Evolutionary conservation across 2,329 filamentous ascomycete genomes (phyloP), one percentile per base, ranked within the genome.

Genomic region (Aspergillus uvarum): DNA sequence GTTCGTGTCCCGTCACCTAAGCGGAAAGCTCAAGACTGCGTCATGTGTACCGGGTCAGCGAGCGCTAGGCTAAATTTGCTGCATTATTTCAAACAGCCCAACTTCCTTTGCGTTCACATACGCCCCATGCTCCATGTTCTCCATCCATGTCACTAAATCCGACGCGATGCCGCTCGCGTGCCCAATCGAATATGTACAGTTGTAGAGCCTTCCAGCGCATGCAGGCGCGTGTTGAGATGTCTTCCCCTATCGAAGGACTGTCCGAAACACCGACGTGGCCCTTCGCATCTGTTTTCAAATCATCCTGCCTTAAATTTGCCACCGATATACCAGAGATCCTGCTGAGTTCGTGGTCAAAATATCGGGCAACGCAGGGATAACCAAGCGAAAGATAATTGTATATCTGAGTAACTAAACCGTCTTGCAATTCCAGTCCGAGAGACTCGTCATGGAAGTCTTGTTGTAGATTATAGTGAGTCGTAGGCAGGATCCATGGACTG

Each of bases 381-480:
- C 94, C 94, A 5, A 98, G 83, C 0, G 92, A 96, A 16, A 98
- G 83, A 75, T 98, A 98, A 75, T 98, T 97, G 82, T 96, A 98
- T 7, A 98, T 93, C 76, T 98, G 94, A 0, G 93, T 96, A 58
- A 97, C 87, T 73, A 97, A 96, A 3, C 82, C 82, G 72, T 96
- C 91, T 62, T 88, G 82, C 69, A 95, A 96, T 74, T 96, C 92
- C 32, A 77, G 73, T 29, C 82, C 77, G 47, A 87, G 81, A 11
- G 77, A 72, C 78, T 77, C 73, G 63, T 83, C 79, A 49, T 67
- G 49, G 35, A 67, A 32, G 31, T 24, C 7, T 35, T 59, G 42
- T 12, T 32, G n/a, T 22, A 11, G 5, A 10, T n/a, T 54, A 29
- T 42, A 26, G n/a, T 10, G 29, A 19, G 29, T 32, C 24, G 5